Base-by-base conservation (phyloP, 495 filamentous ascomycete species). In the Aspergillus sclerotiicarbonarius region DNA sequence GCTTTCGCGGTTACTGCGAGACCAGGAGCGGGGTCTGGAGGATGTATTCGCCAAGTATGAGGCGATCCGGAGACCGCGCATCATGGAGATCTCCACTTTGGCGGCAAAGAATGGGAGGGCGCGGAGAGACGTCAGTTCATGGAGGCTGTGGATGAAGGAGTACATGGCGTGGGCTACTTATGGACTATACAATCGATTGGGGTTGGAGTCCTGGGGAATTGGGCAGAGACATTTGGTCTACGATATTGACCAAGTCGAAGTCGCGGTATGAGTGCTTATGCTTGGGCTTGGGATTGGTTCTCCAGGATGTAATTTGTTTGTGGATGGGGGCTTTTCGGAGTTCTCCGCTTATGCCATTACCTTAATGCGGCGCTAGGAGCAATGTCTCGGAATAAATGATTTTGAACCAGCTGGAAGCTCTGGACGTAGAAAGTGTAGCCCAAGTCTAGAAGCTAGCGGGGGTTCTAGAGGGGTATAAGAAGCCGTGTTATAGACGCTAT, bases 1-100 rank as follows among this genome's bases (percentile, higher is more conserved):
- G 19, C 54, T 80, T 7, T 65, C 73, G 0, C 54, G 71, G 4
- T 49, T 77, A 7, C 66, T 79, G 15, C 76, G 62, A 31, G 58
- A 70, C 18, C 18, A 39, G 0, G 50, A 41, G 0, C 33, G n/a
- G 32, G 25, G 31, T 10, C 30, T 74, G 15, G 25, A 57, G 0
- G 60, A 71, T 20, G 62, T 62, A 0, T 67, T 65, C 49, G 56
- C 47, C 12, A 53, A 49, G 20, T 73, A 66, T 39, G 69, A 68
- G 15, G 32, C 54, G 12, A 67, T 75, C 39, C 65, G 72, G 25
- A 56, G 67, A 15, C 72, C 72, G 0, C 65, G 74, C 12, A 51
- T 73, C 18, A 49, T 66, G 15, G 56, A 63, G 31, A 64, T 74
- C 30, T 63, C 54, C 15, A 16, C 55, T 2, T 53, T 62, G 45